Base-by-base conservation (phyloP, 371 early-diverging fungal species). In the Amoeboaphelidium occidentale region DNA sequence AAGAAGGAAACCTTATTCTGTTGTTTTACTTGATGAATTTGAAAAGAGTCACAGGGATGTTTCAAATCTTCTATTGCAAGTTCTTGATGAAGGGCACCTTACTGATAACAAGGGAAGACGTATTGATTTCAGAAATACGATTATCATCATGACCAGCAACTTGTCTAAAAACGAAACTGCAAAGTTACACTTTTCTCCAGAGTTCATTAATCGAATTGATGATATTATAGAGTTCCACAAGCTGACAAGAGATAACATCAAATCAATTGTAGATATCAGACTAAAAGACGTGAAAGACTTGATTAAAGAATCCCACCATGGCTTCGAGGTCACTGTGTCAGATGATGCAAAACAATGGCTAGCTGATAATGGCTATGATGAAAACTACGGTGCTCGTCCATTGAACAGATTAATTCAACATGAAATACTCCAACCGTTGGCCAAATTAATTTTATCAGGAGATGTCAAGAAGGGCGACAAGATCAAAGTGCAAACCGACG, bases 81-180 rank as follows among this genome's bases (percentile, higher is more conserved):
- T 94, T 0, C 70, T 93, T 1, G 93, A 93, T 57, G 88, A 93
- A 55, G 92, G 96, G 21, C 72, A 77, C 41, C 61, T 90, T 48
- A 84, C 84, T 26, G 88, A 88, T 60, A 61, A 79, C 43, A 79
- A 84, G 55, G 84, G 88, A 17, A 67, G 78, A 27, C 72, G 65
- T 28, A 73, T 89, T 28, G 82, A 88, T 62, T 93, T 89, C 63
- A 73, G 79, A 20, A 88, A 93, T 55, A 84, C 86, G 0, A 81
- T 93, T 50, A 75, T 93, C 49, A 79, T 93, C 53, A 84, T 88
- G 79, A 93, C 91, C 0, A 78, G 80, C 45, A 90, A 92, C 51
- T 53, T 76, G 25, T 76, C 75, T 27, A 60, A 69, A 6, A 62
- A 72, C n/a, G 44, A 58, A 22, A 59, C 74, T 14, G 55, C 63